Evolutionary conservation across 371 early-diverging fungal species (phyloP), one percentile per base, ranked within the genome.

Genomic region (Mortierella sp.): DNA sequence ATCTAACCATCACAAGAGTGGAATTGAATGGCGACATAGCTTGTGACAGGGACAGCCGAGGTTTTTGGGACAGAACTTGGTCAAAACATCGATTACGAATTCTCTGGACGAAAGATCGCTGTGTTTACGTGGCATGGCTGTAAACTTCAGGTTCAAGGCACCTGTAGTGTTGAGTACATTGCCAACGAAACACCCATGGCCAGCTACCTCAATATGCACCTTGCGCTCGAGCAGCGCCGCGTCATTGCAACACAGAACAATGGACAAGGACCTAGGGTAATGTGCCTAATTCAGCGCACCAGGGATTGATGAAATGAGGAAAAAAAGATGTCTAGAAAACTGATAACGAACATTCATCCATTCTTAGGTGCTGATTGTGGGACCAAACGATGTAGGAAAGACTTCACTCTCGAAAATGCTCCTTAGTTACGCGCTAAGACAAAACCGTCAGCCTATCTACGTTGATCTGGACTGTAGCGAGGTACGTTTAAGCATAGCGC

Each of bases 51-150:
- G 19, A 85, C 85, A 3, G 97, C 95, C 3, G 98, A 97, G 72
- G 87, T 96, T 18, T 95, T 93, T 84, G 98, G 98, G 9, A 89
- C 94, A 3, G 97, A 97, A 67, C 82, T 97, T 4, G 95, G 91
- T 1, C 68, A 83, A n/a, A 92, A 89, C 31, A 82, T 86, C 26
- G 82, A 78, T 28, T 96, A 96, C 80, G 69, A 83, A 9, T 94
- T 98, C 71, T 82, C 84, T 43, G 94, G 95, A 24, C 80, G 87
- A 53, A 96, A 97, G 80, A 82, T 92, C 18, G 97, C 96, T n/a
- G 86, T 97, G 0, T 97, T 93, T 78, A 94, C 95, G 3, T 98
- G 95, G 94, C 90, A 94, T 60, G 98, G 98, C 18, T 96, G 96
- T 82, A 84, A 81, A 26, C 67, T 97, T 4, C 83, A 84, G 64